phyloP scores from a whole-genome alignment of 805 yeast genomes.

The Spathaspora passalidarum region DNA sequence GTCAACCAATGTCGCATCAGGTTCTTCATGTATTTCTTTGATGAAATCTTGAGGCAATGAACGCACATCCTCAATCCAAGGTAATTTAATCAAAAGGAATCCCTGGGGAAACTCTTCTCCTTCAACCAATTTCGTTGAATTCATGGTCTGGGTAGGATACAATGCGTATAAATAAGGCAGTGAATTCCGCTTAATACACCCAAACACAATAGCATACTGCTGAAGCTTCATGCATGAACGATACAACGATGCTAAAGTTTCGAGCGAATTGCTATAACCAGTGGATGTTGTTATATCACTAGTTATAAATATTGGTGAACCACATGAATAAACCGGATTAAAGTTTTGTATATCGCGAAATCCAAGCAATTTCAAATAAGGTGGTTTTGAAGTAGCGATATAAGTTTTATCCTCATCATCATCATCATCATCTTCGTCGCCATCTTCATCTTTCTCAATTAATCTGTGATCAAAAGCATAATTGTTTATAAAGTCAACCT shows the following conservation, averaged over 20 bases:
- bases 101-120: conserved; percentile 60
- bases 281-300: conserved; percentile 46
- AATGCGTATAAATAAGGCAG: conserved; percentile 58
- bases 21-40: conserved; percentile 11
- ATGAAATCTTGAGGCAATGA: conserved; percentile 47
- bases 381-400: conserved; percentile 26
- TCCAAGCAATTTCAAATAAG: conserved; percentile 65
- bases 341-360: conserved; percentile 50
- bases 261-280: conserved; percentile 56
- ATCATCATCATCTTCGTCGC: conserved; percentile 12
- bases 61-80: conserved; percentile 75
- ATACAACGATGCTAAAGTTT: conserved; percentile 67
- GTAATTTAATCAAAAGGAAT: conserved; percentile 62
- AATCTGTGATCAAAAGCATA: conserved; percentile 29
- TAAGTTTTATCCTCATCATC: conserved; percentile 14
- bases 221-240: conserved; percentile 50
- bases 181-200: conserved; percentile 52
- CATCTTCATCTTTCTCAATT: conserved; percentile 8
- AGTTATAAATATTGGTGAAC: conserved; percentile 59
- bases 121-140: conserved; percentile 15
- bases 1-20: conserved; percentile 13
- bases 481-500: conserved; percentile 25
- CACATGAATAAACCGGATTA: conserved; percentile 49
- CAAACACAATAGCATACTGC: conserved; percentile 71
- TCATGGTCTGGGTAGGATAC: conserved; percentile 45